These are phyloP conservation scores for Malassezia yamatoensis DNA, from an alignment of 1,284 basidiomycete genomes.

Conservation along the genomic window DNA sequence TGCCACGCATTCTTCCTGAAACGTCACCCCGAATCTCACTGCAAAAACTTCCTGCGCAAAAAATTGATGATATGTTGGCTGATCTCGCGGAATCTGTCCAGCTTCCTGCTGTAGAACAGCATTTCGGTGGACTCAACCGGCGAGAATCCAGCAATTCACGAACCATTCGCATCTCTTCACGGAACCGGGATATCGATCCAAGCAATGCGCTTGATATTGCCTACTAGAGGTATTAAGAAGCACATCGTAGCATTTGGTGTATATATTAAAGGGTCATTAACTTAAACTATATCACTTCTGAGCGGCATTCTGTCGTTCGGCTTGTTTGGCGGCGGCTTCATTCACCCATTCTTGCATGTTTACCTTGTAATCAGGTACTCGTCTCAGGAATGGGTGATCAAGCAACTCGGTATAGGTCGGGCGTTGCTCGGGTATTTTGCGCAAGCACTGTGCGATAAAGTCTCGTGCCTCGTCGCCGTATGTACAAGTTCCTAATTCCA, in stretches of 20 bases:
- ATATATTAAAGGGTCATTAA: too few relatives aligned
- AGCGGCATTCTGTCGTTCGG: neutral
- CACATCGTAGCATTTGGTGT: too few relatives aligned
- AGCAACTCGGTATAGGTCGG: conserved; percentile 77
- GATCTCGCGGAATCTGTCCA: conserved; percentile 4
- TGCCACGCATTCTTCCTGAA: neutral
- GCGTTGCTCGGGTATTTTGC: conserved; percentile 55
- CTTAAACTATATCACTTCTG: too few relatives aligned
- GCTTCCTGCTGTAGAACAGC: conserved; percentile 6
- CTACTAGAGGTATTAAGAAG: too few relatives aligned
- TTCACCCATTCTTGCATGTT: conserved; percentile 48
- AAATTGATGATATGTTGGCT: conserved; percentile 9
- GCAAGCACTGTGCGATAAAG: conserved; percentile 42
- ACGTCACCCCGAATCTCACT: too few relatives aligned
- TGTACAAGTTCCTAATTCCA: conserved; percentile 11
- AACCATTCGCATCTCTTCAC: too few relatives aligned
- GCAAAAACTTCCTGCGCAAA: neutral
- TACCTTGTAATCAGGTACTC: conserved; percentile 42
- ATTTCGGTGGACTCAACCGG: neutral
- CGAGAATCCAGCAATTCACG: neutral
- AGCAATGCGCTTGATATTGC: too few relatives aligned
- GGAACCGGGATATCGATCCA: too few relatives aligned
- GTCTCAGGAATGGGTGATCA: conserved; percentile 62
- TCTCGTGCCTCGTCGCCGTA: conserved; percentile 46
- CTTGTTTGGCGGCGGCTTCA: conserved; percentile 12